Percentiles rank a stretch among this genome's conserved stretches.
phyloP scores from a whole-genome alignment of 1,139 yeast genomes.

The Hanseniaspora sp. region DNA sequence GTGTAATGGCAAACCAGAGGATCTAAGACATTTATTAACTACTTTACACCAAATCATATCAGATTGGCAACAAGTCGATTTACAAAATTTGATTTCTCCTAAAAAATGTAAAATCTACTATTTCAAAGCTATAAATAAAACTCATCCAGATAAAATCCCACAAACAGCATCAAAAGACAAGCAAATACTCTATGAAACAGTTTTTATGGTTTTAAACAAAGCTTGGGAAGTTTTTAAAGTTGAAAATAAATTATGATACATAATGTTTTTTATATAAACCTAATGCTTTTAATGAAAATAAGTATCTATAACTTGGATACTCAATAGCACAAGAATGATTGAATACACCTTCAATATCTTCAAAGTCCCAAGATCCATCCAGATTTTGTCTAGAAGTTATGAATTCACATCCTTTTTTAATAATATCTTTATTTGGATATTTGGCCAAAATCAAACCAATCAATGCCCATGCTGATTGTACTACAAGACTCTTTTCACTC shows the following conservation, averaged over 20 bases:
- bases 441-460: slow-evolving; percentile 72
- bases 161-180: slow-evolving; percentile 45
- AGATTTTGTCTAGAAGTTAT: slow-evolving; percentile 54
- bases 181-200: slow-evolving; percentile 75
- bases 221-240: slow-evolving; percentile 85
- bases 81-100: slow-evolving; percentile 76
- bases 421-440: slow-evolving; percentile 59
- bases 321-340: slow-evolving; percentile 92
- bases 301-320: slow-evolving; percentile 83
- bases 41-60: slow-evolving; percentile 55
- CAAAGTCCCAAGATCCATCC: slow-evolving; percentile 76
- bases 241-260: slow-evolving; percentile 36
- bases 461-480: slow-evolving; percentile 89
- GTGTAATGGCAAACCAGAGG: slow-evolving; percentile 66
- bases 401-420: slow-evolving; percentile 52
- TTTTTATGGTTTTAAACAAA: slow-evolving; percentile 68
- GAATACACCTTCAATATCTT: slow-evolving; percentile 89
- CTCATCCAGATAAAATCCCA: slow-evolving; percentile 85
- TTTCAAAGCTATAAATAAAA: slow-evolving; percentile 85
- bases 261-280: slow-evolving; percentile 51
- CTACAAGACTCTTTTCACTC: slow-evolving; percentile 54
- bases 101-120: slow-evolving; percentile 78
- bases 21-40: slow-evolving; percentile 61
- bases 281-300: slow-evolving; percentile 85
- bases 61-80: slow-evolving; percentile 54